Conservation (phyloP, 306 rosid genomes). For the Lotus japonicus region DNA sequence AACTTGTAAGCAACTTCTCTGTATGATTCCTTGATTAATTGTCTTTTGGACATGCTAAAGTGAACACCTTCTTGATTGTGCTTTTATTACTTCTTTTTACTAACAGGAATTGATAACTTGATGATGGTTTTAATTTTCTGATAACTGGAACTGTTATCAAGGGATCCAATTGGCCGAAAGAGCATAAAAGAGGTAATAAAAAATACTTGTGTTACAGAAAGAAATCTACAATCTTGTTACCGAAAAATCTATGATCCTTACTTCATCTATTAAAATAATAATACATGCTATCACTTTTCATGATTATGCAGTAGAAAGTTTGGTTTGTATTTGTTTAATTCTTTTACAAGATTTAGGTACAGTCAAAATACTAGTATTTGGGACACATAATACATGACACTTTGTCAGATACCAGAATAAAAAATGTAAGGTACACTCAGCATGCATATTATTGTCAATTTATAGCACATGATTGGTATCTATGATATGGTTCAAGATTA, state of each 20-base stretch:
- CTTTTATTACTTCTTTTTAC: neutral
- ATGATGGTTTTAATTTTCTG: neutral
- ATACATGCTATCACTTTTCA: too few species aligned
- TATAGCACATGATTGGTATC: conserved; percentile 27
- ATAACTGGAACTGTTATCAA: neutral
- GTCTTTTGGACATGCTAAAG: conserved; percentile 16
- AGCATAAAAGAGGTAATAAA: neutral
- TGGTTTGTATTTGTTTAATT: too few species aligned
- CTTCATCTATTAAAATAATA: too few species aligned
- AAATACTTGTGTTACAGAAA: too few species aligned
- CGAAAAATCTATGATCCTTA: too few species aligned
- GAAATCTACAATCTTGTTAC: too few species aligned
- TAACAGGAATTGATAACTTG: neutral
- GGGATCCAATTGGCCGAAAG: conserved; percentile 1
- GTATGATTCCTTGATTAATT: conserved; percentile 3
- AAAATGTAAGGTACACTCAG: conserved; percentile 26
- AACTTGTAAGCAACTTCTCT: neutral
- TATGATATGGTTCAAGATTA: conserved; percentile 23
- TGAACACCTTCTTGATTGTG: neutral
- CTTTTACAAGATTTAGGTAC: too few species aligned
- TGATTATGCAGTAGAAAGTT: too few species aligned
- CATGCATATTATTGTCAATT: conserved; percentile 15
- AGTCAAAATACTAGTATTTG: too few species aligned
- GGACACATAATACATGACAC: neutral
- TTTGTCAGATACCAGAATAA: neutral